Evolutionary conservation across 2,329 filamentous ascomycete species (phyloP).

Genomic region (Pezicula radicicola): DNA sequence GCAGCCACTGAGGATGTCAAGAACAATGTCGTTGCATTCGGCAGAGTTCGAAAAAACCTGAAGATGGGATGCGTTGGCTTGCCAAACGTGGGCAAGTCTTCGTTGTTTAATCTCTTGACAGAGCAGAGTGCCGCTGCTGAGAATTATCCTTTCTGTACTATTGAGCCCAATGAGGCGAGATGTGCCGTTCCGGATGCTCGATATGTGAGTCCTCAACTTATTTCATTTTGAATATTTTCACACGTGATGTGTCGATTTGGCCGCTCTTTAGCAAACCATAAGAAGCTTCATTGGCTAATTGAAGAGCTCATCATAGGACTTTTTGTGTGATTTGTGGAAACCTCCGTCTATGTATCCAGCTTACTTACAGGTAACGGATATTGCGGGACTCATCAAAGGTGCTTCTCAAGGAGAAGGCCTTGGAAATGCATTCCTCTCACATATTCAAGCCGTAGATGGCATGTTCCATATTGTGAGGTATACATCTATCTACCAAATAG

Average conservation of each 20-base stretch:
- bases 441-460: slow-evolving; percentile 43
- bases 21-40: slow-evolving; percentile 43
- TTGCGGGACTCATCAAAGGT: slow-evolving; percentile 42
- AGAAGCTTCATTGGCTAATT: slow-evolving; percentile 1
- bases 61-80: slow-evolving; percentile 46
- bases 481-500: background rate
- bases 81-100: slow-evolving; percentile 44
- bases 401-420: slow-evolving; percentile 41
- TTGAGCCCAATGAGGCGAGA: slow-evolving; percentile 44
- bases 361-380: slow-evolving; percentile 42
- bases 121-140: slow-evolving; percentile 42
- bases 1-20: slow-evolving; percentile 29
- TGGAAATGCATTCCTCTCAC: slow-evolving; percentile 42
- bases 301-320: slow-evolving; percentile 30
- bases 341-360: slow-evolving; percentile 42
- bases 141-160: slow-evolving; percentile 44
- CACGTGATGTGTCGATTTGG: background rate
- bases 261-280: background rate
- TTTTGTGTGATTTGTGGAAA: slow-evolving; percentile 42
- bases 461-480: slow-evolving; percentile 43
- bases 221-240: slow-evolving; percentile 1
- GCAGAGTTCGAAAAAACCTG: slow-evolving; percentile 40
- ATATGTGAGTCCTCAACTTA: slow-evolving; percentile 33
- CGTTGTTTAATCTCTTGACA: slow-evolving; percentile 42
- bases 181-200: slow-evolving; percentile 41